phyloP scores from a whole-genome alignment of 192 early-diverging fungal species.

The Mortierella hygrophila region DNA sequence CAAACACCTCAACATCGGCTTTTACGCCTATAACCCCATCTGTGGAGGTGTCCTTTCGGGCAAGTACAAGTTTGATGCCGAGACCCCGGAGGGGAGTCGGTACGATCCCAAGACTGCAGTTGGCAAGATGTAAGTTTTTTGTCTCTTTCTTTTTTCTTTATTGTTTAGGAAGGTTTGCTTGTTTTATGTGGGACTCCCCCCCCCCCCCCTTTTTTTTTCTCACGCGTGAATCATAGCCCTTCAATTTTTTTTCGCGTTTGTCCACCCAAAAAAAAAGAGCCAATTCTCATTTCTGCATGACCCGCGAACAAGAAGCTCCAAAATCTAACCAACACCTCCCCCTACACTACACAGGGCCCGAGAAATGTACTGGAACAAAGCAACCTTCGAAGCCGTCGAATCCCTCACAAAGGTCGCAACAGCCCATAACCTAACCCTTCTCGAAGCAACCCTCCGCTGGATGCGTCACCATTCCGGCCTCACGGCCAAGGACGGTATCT shows the following conservation, averaged over 20 bases:
- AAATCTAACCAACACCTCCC: background rate
- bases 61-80: slow-evolving; percentile 16
- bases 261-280: too few species aligned
- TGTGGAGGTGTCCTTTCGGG: slow-evolving; percentile 34
- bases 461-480: slow-evolving; percentile 52
- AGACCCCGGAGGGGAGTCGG: slow-evolving; percentile 1
- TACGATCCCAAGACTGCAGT: slow-evolving; percentile 3
- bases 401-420: slow-evolving; percentile 36
- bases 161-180: too few species aligned
- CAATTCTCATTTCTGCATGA: too few species aligned
- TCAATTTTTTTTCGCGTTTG: too few species aligned
- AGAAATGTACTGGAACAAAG: slow-evolving; percentile 51
- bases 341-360: slow-evolving; percentile 9
- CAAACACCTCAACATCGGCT: slow-evolving; percentile 62
- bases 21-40: slow-evolving; percentile 75
- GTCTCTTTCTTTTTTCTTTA: too few species aligned
- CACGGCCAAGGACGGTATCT: slow-evolving; percentile 28
- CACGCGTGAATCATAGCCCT: too few species aligned
- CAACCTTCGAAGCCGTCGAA: slow-evolving; percentile 64
- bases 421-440: slow-evolving; percentile 20
- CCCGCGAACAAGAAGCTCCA: background rate
- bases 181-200: background rate
- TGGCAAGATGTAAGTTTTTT: slow-evolving; percentile 20
- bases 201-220: background rate
- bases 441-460: slow-evolving; percentile 56